Conservation (phyloP, 2,329 filamentous ascomycete genomes). For the Colletotrichum tofieldiae region DNA sequence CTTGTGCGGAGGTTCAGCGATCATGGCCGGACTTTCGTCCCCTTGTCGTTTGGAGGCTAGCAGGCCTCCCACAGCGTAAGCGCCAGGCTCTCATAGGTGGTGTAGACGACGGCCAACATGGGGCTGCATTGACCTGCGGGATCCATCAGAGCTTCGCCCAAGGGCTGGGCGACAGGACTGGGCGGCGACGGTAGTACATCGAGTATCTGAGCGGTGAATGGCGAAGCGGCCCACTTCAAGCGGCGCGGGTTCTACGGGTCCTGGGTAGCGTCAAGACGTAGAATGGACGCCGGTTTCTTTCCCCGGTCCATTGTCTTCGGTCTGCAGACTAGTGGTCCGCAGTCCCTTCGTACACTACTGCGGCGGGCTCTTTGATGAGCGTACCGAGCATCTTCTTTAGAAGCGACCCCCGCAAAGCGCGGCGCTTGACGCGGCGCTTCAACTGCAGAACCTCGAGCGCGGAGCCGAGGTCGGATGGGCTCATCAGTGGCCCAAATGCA, state of each 20-base stretch:
- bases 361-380: conserved; percentile 17
- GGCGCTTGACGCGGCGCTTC: neutral
- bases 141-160: neutral
- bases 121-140: neutral
- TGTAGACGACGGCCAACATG: neutral
- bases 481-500: neutral
- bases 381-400: neutral
- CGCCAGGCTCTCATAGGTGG: neutral
- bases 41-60: neutral
- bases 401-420: neutral
- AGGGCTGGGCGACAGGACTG: conserved; percentile 7
- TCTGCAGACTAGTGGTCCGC: neutral
- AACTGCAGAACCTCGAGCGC: neutral
- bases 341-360: neutral
- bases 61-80: neutral
- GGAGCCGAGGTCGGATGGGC: neutral
- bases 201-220: conserved; percentile 10
- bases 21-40: neutral
- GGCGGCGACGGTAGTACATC: neutral
- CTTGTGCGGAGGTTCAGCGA: neutral
- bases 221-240: neutral
- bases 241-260: neutral
- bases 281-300: conserved; percentile 13
- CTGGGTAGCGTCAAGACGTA: neutral
- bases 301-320: neutral